Percentiles rank a stretch among this genome's conserved stretches.
These are phyloP conservation scores for carrot (Daucus carota) DNA, from an alignment of 129 eudicot genomes.

Conservation along the genomic window DNA sequence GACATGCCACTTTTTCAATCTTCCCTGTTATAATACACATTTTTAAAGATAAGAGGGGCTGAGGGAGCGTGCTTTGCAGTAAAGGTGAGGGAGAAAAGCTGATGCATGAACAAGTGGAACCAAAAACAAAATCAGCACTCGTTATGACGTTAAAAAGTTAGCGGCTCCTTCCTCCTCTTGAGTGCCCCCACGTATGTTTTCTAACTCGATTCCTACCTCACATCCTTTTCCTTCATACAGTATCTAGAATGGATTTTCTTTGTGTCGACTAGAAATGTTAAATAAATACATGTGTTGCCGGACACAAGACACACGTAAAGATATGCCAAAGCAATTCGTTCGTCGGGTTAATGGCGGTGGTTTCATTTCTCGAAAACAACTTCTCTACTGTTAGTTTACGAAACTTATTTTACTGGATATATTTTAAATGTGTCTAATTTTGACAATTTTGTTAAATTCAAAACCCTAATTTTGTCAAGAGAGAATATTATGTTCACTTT, in stretches of 20 bases:
- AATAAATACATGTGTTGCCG: neutral
- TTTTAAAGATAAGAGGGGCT: neutral
- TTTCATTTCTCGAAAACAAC: too few relatives aligned
- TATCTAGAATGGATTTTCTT: too few relatives aligned
- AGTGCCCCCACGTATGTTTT: slow-evolving; percentile 3
- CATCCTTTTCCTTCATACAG: neutral
- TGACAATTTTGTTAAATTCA: too few relatives aligned
- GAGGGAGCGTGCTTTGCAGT: slow-evolving; percentile 12
- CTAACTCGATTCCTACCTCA: neutral
- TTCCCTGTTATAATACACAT: neutral
- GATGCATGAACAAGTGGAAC: slow-evolving; percentile 4
- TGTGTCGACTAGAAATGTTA: neutral
- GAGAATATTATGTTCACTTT: too few relatives aligned
- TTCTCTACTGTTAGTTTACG: too few relatives aligned
- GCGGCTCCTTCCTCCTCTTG: neutral
- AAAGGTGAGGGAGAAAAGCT: neutral
- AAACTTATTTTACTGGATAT: too few relatives aligned
- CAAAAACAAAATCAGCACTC: slow-evolving; percentile 5
- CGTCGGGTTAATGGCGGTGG: too few relatives aligned
- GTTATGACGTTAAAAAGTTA: slow-evolving; percentile 3
- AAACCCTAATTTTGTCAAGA: too few relatives aligned
- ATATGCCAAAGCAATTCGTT: too few relatives aligned
- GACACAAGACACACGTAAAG: neutral
- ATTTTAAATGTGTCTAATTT: too few relatives aligned
- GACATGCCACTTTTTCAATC: neutral